phyloP scores from a whole-genome alignment of 345 rosid genomes.

The Boechera divaricarpa region DNA sequence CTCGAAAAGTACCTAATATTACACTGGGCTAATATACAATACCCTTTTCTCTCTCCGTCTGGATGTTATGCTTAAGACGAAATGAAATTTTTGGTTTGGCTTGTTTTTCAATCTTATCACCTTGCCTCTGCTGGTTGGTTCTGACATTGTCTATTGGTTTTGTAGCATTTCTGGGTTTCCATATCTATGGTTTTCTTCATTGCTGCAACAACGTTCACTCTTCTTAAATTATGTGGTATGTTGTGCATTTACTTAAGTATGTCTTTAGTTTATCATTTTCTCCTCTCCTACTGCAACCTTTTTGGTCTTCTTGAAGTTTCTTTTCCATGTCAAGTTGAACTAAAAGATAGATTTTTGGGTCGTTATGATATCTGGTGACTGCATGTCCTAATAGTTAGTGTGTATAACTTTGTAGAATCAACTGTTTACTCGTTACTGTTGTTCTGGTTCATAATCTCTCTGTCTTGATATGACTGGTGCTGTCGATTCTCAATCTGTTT shows the following conservation, averaged over 20 bases:
- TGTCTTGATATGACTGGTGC: not conserved
- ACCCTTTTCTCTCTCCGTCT: not conserved
- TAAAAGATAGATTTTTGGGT: not conserved
- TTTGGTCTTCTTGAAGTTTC: not conserved
- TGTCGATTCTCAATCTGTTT: slow-evolving; percentile 8
- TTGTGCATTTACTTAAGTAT: not conserved
- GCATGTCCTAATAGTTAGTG: not conserved
- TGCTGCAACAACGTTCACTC: slow-evolving; percentile 87
- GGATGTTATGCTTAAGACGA: not conserved
- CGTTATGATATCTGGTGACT: not conserved
- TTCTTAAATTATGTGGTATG: slow-evolving; percentile 89
- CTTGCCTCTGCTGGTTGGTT: slow-evolving; percentile 32
- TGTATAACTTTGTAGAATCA: not conserved
- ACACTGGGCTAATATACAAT: not conserved
- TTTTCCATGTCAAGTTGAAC: slow-evolving; percentile 6
- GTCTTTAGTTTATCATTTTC: not conserved
- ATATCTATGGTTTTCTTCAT: slow-evolving; percentile 93
- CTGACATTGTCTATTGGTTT: slow-evolving; percentile 43
- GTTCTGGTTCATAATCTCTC: not conserved
- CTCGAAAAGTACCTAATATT: not conserved
- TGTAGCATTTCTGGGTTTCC: slow-evolving; percentile 94
- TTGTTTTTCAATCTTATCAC: slow-evolving; percentile 7
- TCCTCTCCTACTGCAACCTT: not conserved
- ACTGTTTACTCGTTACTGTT: slow-evolving; percentile 7
- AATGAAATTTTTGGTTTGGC: slow-evolving; percentile 9